Evolutionary conservation across 345 rosid species (phyloP).

Genomic region (Bruguiera parviflora): DNA sequence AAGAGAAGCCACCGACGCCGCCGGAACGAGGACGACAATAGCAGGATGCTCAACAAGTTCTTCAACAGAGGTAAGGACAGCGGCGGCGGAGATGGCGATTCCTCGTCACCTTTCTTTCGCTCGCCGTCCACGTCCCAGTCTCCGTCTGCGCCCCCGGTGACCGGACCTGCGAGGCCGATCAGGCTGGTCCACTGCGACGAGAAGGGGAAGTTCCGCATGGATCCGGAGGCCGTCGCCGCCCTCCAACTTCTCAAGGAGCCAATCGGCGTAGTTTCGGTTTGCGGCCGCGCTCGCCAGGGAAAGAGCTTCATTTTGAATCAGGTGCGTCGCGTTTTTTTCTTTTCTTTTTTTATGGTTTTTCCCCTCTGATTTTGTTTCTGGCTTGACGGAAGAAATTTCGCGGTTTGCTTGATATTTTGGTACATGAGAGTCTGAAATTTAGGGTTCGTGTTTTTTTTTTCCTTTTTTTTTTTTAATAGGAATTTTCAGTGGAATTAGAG

Average conservation of each 20-base stretch:
- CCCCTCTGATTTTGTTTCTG: background rate
- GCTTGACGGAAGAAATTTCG: background rate
- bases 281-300: slow-evolving; percentile 98
- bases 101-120: slow-evolving; percentile 11
- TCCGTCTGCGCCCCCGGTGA: slow-evolving; percentile 40
- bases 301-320: slow-evolving; percentile 93
- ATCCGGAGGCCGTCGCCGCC: slow-evolving; percentile 92
- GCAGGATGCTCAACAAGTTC: slow-evolving; percentile 14
- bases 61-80: slow-evolving; percentile 21
- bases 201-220: slow-evolving; percentile 95
- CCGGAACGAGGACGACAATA: background rate
- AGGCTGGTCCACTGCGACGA: slow-evolving; percentile 83
- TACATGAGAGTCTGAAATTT: background rate
- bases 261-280: slow-evolving; percentile 92
- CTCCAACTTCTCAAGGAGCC: slow-evolving; percentile 94
- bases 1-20: too few relatives aligned
- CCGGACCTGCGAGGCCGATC: slow-evolving; percentile 92
- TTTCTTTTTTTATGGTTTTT: background rate
- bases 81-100: background rate
- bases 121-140: slow-evolving; percentile 9
- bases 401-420: background rate
- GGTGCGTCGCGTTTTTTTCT: slow-evolving; percentile 31
- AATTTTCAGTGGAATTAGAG: background rate
- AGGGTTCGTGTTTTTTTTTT: background rate
- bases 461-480: background rate